Evolutionary conservation across 179 eudicot species (phyloP).

Genomic region (Beta macrorhiza): DNA sequence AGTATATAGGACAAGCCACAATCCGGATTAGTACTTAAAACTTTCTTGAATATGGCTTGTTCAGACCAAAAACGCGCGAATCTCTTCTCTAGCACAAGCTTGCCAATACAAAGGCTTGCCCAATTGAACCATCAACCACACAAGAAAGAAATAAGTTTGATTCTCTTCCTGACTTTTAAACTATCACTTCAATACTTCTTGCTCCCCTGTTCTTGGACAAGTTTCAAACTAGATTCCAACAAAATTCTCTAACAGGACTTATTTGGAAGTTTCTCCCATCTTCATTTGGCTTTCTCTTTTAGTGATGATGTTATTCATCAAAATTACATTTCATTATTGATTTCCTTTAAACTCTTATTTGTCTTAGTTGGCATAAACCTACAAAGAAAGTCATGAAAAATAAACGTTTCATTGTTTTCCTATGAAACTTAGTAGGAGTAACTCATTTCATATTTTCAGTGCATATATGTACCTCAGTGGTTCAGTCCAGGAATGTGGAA

Average conservation of each 20-base stretch:
- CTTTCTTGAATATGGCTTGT: slow-evolving; percentile 31
- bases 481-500: slow-evolving; percentile 34
- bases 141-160: slow-evolving; percentile 30
- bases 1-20: too few relatives aligned
- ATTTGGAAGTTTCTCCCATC: slow-evolving; percentile 24
- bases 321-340: slow-evolving; percentile 30
- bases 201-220: slow-evolving; percentile 27
- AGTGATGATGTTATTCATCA: slow-evolving; percentile 27
- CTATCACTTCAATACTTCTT: slow-evolving; percentile 33
- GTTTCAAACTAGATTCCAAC: slow-evolving; percentile 30
- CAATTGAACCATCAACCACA: slow-evolving; percentile 30
- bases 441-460: neutral
- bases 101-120: slow-evolving; percentile 33
- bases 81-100: slow-evolving; percentile 32
- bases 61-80: slow-evolving; percentile 26
- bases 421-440: too few relatives aligned
- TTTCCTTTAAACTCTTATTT: slow-evolving; percentile 33
- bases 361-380: slow-evolving; percentile 37
- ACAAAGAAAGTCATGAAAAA: neutral
- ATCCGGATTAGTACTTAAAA: slow-evolving; percentile 14
- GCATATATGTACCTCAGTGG: slow-evolving; percentile 13
- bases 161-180: slow-evolving; percentile 36
- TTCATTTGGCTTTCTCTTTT: slow-evolving; percentile 33
- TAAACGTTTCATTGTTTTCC: neutral
- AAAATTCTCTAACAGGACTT: slow-evolving; percentile 28